Percentiles rank a stretch among this genome's conserved stretches.
Conservation (phyloP, 257 asterid species). For the Przewalskia tangutica region DNA sequence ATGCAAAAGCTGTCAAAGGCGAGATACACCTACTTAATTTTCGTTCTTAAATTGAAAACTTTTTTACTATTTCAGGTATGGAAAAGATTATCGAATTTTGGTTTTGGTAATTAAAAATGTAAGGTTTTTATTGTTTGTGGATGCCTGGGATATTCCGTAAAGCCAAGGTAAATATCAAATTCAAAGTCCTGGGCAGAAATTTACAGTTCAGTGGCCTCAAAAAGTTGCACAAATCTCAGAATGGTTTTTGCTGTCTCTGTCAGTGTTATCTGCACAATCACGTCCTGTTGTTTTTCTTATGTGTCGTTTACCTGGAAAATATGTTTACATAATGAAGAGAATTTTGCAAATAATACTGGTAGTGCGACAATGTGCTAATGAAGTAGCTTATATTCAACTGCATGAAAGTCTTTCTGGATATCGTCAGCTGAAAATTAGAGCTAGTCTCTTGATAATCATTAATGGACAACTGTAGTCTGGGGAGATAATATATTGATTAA, state of each 20-base stretch:
- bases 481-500: not conserved
- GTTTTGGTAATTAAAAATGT: not conserved
- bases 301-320: not conserved
- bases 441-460: not conserved
- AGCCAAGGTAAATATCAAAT: not conserved
- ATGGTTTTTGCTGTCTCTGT: not conserved
- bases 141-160: not conserved
- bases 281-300: not conserved
- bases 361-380: not conserved
- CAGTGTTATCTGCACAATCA: not conserved
- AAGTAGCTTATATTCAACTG: not conserved
- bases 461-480: not conserved
- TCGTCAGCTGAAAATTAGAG: not conserved
- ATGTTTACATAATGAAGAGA: not conserved
- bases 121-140: not conserved
- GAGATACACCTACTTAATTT: not conserved
- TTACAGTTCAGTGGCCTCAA: not conserved
- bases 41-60: not conserved
- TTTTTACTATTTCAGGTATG: not conserved
- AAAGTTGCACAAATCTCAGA: not conserved
- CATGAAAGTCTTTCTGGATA: not conserved
- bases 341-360: not conserved
- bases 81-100: not conserved
- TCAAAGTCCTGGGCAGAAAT: not conserved
- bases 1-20: not conserved